phyloP scores from a whole-genome alignment of 2,329 filamentous ascomycete genomes.

The Diaporthe longicolla region DNA sequence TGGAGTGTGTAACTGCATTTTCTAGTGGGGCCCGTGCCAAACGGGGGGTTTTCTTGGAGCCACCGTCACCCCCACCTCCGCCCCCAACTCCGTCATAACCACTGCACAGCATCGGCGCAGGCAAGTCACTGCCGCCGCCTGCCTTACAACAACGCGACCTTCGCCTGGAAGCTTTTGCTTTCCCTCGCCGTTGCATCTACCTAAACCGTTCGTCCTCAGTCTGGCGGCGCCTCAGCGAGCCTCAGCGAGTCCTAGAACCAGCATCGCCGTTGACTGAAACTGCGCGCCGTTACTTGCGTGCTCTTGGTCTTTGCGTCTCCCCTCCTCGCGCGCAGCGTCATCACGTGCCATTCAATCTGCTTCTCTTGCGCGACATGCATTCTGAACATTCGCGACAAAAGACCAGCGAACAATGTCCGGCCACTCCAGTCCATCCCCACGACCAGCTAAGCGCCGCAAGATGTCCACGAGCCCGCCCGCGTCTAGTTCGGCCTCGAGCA shows the following conservation, averaged over 20 bases:
- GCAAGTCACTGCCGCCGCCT: neutral
- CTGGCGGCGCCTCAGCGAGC: too few species aligned
- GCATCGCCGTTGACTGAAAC: conserved; percentile 7
- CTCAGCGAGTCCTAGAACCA: neutral
- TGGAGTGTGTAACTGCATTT: neutral
- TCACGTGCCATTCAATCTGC: neutral
- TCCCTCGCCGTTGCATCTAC: neutral
- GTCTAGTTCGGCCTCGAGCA: conserved; percentile 19
- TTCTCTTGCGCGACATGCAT: neutral
- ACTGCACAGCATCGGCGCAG: neutral
- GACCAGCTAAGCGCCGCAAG: conserved; percentile 42
- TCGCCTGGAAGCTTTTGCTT: neutral
- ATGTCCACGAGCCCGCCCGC: conserved; percentile 33
- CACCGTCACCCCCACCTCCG: conserved; percentile 22
- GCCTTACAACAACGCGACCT: neutral
- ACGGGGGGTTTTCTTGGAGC: neutral
- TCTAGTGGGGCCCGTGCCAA: neutral
- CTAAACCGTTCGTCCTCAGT: neutral
- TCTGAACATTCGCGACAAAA: neutral
- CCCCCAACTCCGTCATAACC: conserved; percentile 30
- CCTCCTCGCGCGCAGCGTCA: neutral
- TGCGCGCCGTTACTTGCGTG: neutral
- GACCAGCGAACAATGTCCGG: conserved; percentile 36
- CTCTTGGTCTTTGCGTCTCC: neutral
- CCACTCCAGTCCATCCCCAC: neutral